Evolutionary conservation across 768 basidiomycete species (phyloP).

Genomic region (Grammothele lineata): DNA sequence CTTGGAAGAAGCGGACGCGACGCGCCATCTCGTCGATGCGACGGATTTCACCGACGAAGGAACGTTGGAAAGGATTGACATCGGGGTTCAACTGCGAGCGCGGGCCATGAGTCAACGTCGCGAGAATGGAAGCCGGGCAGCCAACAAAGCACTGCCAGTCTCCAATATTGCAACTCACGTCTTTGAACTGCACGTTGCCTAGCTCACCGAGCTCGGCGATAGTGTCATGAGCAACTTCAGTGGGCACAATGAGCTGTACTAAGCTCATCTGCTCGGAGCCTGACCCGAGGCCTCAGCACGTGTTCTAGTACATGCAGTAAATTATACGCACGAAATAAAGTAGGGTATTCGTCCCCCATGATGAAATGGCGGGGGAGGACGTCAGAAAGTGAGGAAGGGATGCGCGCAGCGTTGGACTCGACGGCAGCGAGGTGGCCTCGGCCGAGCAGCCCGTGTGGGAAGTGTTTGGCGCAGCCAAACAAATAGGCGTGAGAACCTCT

Average conservation of each 20-base stretch:
- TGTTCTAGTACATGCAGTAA: constrained; percentile 11
- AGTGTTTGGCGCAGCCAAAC: constrained; percentile 6
- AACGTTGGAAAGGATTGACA: constrained; percentile 97
- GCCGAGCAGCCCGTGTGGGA: neutral
- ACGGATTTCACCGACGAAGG: constrained; percentile 94
- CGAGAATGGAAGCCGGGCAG: no score
- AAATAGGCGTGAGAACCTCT: no score
- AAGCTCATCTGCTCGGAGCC: constrained; percentile 98
- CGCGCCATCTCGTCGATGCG: constrained; percentile 95
- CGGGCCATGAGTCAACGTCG: neutral
- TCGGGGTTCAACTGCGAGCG: constrained; percentile 80
- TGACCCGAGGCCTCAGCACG: constrained; percentile 26
- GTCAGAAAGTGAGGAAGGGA: constrained; percentile 4
- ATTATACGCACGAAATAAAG: constrained; percentile 60
- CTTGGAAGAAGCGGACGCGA: constrained; percentile 83
- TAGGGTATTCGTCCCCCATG: constrained; percentile 82
- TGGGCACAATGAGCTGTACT: constrained; percentile 94
- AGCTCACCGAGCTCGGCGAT: constrained; percentile 94
- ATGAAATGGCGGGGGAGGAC: constrained; percentile 7
- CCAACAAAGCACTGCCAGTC: neutral
- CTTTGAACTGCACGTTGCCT: constrained; percentile 95
- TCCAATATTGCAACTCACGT: constrained; percentile 50
- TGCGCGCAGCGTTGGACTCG: constrained; percentile 1
- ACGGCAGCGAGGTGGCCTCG: constrained; percentile 3
- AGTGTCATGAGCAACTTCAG: constrained; percentile 96